Evolutionary conservation across 768 basidiomycete genomes (phyloP), one percentile per base, ranked within the genome.

Genomic region (Phylloporus sp.): DNA sequence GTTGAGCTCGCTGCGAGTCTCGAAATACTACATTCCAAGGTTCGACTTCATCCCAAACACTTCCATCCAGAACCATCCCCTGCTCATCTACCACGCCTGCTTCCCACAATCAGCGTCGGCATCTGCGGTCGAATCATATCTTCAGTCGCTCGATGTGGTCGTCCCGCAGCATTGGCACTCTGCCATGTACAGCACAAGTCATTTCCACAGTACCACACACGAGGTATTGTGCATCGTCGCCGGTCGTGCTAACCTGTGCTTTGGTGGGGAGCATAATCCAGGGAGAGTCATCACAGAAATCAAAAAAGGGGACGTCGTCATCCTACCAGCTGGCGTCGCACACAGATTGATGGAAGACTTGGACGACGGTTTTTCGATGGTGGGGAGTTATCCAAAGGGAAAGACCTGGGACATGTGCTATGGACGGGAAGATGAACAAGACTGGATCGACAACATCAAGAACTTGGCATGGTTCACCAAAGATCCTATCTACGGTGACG

Each of bases 191-290:
- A 51, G 44, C 34, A 59, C 59, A 22, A 63, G 66, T 21, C 71
- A 75, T 52, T 75, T 68, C 54, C 71, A 75, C 50, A 67, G 66
- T n/a, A 72, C 68, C 32, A 67, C 68, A 11, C 68, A 74, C 63
- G 71, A 73, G 46, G 62, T 75, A 14, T 53, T 74, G 45, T 64
- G 65, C 37, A 56, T 73, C 31, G 52, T 54, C 10, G 38, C 44
- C 6, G 71, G 72, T 2, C 46, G 61, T 21, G 73, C 69, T 13
- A 58, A 42, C 22, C 33, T 72, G n/a, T 67, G 68, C 38, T 74
- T 75, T 36, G 72, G 71, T 14, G 72, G 71, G 9, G 67, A 67
- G 29, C 54, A 57, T 3, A 70, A 71, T 36, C 63, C 65, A 4
- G 60, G 52, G 7, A 56, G 44, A 21, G 63, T 73, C 9, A 59